Evolutionary conservation across 805 yeast species (phyloP), one percentile per base, ranked within the genome.

Genomic region (Komagataella mondaviorum): DNA sequence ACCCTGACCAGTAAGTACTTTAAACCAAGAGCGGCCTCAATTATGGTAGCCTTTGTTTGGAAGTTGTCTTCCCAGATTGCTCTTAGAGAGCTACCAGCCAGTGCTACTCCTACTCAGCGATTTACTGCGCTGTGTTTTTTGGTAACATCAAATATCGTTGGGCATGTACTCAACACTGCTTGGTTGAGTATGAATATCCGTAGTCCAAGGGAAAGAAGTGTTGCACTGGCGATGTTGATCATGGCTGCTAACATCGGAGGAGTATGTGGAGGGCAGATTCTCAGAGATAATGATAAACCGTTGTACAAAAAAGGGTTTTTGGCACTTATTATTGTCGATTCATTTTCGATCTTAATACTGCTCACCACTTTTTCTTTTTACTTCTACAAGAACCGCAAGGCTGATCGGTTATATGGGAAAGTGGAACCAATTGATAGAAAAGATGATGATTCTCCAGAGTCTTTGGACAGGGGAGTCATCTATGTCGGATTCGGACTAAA

Each of bases 261-360:
- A 39, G 53, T 57, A 22, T 51, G 54, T 48, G 60, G 55, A 50
- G 57, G 58, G 2, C 58, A 57, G 47, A 52, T 55, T 8, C 44
- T 55, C 46, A 53, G 59, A 51, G 51, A 49, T 10, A 45, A 49
- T 44, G 60, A 57, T 49, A 52, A 47, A 17, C 59, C 59, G 7
- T 24, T 50, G 17, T 57, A 57, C 49, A 51, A 23, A 44, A 63
- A 73, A 20, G 90, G 89, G 46, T 81, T 83, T 55, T 54, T 55
- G 14, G 69, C 60, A 17, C 65, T 76, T 54, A 65, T 71, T 48
- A 63, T 10, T 56, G 69, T 30, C 52, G 71, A 0, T 60, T 59
- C 1, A 55, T 45, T 52, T 44, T 55, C 30, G 39, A 30, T 30
- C 39, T 30, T 30, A 14, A 10, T 30, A 30, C n/a, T 30, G 39